Evolutionary conservation across 441 rosid genomes (phyloP), one percentile per base, ranked within the genome.

Genomic region (Pelargonium fulgidum): DNA sequence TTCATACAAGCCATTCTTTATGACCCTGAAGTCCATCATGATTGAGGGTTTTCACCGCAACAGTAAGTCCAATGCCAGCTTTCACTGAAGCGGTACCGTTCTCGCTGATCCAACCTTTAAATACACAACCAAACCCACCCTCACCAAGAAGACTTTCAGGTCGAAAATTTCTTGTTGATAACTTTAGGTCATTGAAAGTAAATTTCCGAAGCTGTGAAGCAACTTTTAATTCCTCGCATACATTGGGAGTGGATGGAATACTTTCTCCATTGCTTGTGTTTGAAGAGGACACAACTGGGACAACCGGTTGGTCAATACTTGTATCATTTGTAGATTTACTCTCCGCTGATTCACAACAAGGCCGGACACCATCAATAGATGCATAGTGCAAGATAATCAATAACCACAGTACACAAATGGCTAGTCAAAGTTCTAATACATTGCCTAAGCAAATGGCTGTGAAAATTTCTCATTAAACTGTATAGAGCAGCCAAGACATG

Each of bases 21-120:
- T 78, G 81, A 62, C 81, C 81, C 73, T 78, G 81, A 48, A 74
- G 76, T n/a, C 81, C 81, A 62, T 75, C 73, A 44, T 65, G 78
- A 62, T 78, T 78, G 3, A 72, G 76, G 39, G 72, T 78, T 64
- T 78, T 78, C 48, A 78, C 76, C 1, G 81, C 81, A 52, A 74
- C 78, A 65, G 78, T 17, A 16, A 74, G 52, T 19, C 78, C 81
- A 4, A 65, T 62, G n/a, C 78, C 78, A 39, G 69, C 67, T 69
- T 72, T 78, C 16, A 66, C 71, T 0, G 65, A 56, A 41, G 74
- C 19, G 16, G 73, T 66, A 65, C 81, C 70, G 62, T 61, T 65
- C 59, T 71, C 66, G 14, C 65, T 58, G 64, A 77, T 63, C 77
- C 77, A 77, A 24, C 75, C 77, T 73, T 77, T 77, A 61, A 65